These are phyloP conservation scores for Hemileccinum impolitum DNA, from an alignment of 768 basidiomycete genomes.

Conservation along the genomic window DNA sequence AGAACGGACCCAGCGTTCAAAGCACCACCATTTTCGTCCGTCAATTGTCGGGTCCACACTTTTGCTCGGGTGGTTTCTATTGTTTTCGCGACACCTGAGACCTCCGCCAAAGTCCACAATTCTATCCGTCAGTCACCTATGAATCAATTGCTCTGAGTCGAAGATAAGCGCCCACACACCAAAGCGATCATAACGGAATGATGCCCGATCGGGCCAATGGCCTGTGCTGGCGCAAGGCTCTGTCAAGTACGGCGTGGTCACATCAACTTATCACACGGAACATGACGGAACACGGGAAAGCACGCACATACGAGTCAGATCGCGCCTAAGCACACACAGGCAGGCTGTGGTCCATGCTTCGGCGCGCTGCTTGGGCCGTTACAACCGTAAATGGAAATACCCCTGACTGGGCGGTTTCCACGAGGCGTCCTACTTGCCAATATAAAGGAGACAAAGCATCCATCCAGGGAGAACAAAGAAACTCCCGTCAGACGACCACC, in stretches of 20 bases:
- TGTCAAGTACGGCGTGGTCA: too few relatives aligned
- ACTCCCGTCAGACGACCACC: slow-evolving; percentile 6
- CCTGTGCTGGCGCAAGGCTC: too few relatives aligned
- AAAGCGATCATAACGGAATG: slow-evolving; percentile 1
- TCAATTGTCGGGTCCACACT: slow-evolving; percentile 5
- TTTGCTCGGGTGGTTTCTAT: slow-evolving; percentile 4
- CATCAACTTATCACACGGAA: too few relatives aligned
- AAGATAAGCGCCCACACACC: slow-evolving; percentile 8
- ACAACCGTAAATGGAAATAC: slow-evolving; percentile 21
- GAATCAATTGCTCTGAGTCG: not conserved
- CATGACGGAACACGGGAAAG: slow-evolving; percentile 2
- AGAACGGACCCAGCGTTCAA: not conserved
- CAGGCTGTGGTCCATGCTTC: slow-evolving; percentile 12
- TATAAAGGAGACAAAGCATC: slow-evolving; percentile 25
- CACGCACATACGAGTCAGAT: slow-evolving; percentile 19
- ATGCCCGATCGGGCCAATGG: not conserved
- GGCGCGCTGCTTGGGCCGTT: slow-evolving; percentile 8
- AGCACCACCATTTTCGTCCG: slow-evolving; percentile 10
- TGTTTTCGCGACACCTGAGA: slow-evolving; percentile 9
- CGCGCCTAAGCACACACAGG: not conserved
- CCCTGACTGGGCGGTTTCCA: slow-evolving; percentile 20
- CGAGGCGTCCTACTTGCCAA: not conserved
- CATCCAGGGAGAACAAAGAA: slow-evolving; percentile 16
- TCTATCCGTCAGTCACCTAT: not conserved
- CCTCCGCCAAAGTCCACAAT: slow-evolving; percentile 9